Base-by-base conservation (phyloP, 768 basidiomycete genomes). In the Paxillus rubicundulus region DNA sequence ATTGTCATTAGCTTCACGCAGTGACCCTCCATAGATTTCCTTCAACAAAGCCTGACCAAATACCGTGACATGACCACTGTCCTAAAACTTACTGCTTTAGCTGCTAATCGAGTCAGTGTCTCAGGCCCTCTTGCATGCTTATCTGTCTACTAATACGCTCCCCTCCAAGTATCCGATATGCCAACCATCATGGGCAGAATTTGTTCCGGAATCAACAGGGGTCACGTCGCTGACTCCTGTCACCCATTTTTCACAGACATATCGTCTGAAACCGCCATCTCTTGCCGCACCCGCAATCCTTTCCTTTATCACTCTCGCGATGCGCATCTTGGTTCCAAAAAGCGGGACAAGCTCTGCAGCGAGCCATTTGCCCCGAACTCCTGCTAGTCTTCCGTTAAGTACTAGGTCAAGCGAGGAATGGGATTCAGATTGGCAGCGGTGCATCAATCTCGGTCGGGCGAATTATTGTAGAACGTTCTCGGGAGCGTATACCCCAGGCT, bases 251-350 rank as follows among this genome's bases (percentile, higher is more conserved):
- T 76, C 74, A 3, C 69, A 76, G 56, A 56, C 64, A 6, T 74
- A 79, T 48, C 69, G 69, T 39, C 65, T 89, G 36, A 70, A 67
- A 36, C 79, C 84, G 13, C 82, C 84, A 6, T 80, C 86, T 6
- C 76, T 87, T 37, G 82, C 86, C 0, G 74, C 81, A 8, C 84
- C 89, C 14, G 89, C 88, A 4, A 86, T 91, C 48, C 79, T 90
- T 13, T 77, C 82, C 0, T 89, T 83, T 65, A 72, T 89, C 36
- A 79, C 81, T 2, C 71, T 87, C 6, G 72, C 77, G 17, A 63
- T 68, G 45, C 65, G 56, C 36, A 48, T 65, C 13, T 54, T 54
- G 20, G 39, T 36, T 16, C 37, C 57, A 9, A 24, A 30, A n/a
- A 50, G 48, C 10, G 38, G 8, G n/a, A 17, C 33, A 12, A 55